Evolutionary conservation across 345 rosid species (phyloP).

Genomic region (Rhizophora mangle): DNA sequence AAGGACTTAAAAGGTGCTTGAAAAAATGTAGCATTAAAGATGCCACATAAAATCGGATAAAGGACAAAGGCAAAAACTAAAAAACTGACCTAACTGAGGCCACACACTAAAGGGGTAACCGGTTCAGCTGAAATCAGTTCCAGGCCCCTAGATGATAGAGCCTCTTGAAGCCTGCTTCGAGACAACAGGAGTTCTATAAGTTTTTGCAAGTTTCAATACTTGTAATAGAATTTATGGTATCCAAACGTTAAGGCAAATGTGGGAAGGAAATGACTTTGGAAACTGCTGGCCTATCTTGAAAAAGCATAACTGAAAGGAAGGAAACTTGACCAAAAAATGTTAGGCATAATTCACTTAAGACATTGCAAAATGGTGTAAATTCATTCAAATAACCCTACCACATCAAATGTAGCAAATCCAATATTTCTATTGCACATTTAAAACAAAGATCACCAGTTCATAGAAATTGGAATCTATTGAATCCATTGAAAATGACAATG

Average conservation of each 20-base stretch:
- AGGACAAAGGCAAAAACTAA: constrained; percentile 57
- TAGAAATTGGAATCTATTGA: neutral
- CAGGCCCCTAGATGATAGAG: constrained; percentile 96
- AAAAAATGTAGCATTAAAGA: constrained; percentile 46
- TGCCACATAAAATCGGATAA: constrained; percentile 57
- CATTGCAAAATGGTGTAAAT: no score
- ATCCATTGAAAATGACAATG: neutral
- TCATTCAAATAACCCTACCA: neutral
- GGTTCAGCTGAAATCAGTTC: constrained; percentile 91
- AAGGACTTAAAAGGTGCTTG: constrained; percentile 35
- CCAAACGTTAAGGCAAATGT: constrained; percentile 49
- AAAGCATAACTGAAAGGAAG: constrained; percentile 35
- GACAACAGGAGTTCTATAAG: constrained; percentile 83
- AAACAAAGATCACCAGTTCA: neutral
- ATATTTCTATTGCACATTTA: neutral
- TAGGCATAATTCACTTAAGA: constrained; percentile 7
- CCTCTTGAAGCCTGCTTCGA: constrained; percentile 89
- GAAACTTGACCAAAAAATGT: constrained; percentile 15
- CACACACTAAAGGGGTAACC: constrained; percentile 73
- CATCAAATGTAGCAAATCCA: neutral
- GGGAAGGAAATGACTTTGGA: constrained; percentile 44
- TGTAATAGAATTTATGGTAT: constrained; percentile 38
- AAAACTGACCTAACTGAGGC: constrained; percentile 86
- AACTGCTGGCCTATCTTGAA: constrained; percentile 45
- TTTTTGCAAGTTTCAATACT: constrained; percentile 42